Evolutionary conservation across 352 stramenopile genomes (phyloP).

Genomic region (Pythium volutum): DNA sequence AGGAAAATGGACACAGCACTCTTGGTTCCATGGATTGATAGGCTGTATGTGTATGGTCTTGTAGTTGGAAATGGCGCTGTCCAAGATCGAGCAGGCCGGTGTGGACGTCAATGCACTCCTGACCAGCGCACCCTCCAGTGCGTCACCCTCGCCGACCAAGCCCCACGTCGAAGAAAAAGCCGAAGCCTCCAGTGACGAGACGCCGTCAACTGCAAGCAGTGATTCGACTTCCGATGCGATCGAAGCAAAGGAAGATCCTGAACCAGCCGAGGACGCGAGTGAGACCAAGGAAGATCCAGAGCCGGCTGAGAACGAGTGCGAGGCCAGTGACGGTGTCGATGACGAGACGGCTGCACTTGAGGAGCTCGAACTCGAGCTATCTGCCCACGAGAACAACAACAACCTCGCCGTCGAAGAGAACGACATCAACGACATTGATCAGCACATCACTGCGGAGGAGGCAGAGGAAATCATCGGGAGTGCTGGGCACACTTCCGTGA

Average conservation of each 20-base stretch:
- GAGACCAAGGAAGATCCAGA: background rate
- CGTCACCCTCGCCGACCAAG: slow-evolving; percentile 16
- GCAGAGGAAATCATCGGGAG: background rate
- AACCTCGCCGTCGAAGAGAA: slow-evolving; percentile 11
- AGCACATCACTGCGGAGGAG: background rate
- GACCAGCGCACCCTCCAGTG: slow-evolving; percentile 21
- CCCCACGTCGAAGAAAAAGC: background rate
- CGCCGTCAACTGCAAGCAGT: slow-evolving; percentile 1
- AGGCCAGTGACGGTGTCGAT: background rate
- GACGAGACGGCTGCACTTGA: slow-evolving; percentile 2
- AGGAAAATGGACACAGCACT: background rate
- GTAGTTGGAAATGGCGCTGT: slow-evolving; percentile 66
- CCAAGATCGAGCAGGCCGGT: slow-evolving; percentile 60
- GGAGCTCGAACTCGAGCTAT: slow-evolving; percentile 13
- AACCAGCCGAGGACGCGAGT: background rate
- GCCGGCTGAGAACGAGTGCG: background rate
- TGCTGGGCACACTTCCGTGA: background rate
- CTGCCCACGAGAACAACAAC: slow-evolving; percentile 15
- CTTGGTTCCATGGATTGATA: no score
- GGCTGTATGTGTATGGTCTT: background rate
- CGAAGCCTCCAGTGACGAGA: background rate
- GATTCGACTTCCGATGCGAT: slow-evolving; percentile 1
- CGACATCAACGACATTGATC: background rate
- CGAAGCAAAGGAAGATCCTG: slow-evolving; percentile 15
- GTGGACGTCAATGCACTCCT: slow-evolving; percentile 47